Evolutionary conservation across 345 rosid genomes (phyloP).

Genomic region (Populus davidiana): DNA sequence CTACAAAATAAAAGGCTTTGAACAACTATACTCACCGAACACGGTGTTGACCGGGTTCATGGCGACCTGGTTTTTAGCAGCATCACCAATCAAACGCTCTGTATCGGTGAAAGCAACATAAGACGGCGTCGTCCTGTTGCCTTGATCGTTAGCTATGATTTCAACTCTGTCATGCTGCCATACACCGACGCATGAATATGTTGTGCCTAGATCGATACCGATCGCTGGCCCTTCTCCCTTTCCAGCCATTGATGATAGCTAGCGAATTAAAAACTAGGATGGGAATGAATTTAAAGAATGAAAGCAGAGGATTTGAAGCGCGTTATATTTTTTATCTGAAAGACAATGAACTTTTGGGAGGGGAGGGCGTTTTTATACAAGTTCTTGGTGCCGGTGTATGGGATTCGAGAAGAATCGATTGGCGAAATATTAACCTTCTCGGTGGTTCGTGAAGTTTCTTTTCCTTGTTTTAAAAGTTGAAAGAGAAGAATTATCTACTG

Average conservation of each 20-base stretch:
- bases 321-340: background rate
- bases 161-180: slow-evolving; percentile 34
- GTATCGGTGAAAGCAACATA: slow-evolving; percentile 31
- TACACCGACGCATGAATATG: slow-evolving; percentile 29
- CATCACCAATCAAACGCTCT: slow-evolving; percentile 30
- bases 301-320: background rate
- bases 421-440: background rate
- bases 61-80: slow-evolving; percentile 37
- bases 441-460: background rate
- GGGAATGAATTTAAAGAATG: background rate
- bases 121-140: slow-evolving; percentile 33
- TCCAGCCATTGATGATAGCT: slow-evolving; percentile 9
- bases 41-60: slow-evolving; percentile 36
- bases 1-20: background rate
- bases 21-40: slow-evolving; percentile 6
- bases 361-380: background rate
- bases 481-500: too few relatives aligned
- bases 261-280: background rate
- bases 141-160: slow-evolving; percentile 27
- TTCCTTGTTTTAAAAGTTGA: background rate
- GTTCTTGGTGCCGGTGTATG: background rate
- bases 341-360: too few relatives aligned
- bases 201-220: slow-evolving; percentile 32
- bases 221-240: slow-evolving; percentile 28
- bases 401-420: slow-evolving; percentile 7